Evolutionary conservation across 306 rosid genomes (phyloP), one percentile per base, ranked within the genome.

Genomic region (cucumber (Cucumis sativus)): DNA sequence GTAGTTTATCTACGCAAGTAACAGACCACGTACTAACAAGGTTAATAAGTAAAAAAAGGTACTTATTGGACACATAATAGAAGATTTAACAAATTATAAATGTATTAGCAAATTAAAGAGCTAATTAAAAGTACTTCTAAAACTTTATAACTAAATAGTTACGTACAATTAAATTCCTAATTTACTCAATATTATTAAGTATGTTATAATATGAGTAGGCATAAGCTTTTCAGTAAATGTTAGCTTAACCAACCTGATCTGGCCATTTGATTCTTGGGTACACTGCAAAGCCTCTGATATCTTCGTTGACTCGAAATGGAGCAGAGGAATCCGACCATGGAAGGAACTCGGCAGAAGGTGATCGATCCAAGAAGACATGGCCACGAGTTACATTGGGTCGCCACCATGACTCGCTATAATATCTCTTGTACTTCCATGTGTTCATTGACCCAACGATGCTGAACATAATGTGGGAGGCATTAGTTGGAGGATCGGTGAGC

Each of bases 351-450:
- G 7, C 2, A 0, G 66, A 28, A 2, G 93, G 93, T 14, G 75
- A 17, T 35, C 80, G 51, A 2, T 89, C 92, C 2, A 87, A 37
- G 68, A 87, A 89, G 4, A 83, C 71, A 33, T 89, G 85, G 4
- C 89, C 90, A 1, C 87, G 33, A 5, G 86, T 85, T 5, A 83
- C 54, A 41, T 82, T 88, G 9, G 84, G 81, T 8, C 73, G 18
- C 90, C 90, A 87, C 90, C 90, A 85, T 14, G 88, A 37, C 66
- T 84, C 74, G 2, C 72, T 61, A 83, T 87, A 83, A 37, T 78
- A 10, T 37, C 21, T 87, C 63, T 74, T 87, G 60, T 10, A 37
- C 75, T 49, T 78, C 93, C 88, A 87, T 28, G 90, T 87, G 30
- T 85, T 82, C 59, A 85, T 74, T 1, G 90, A 80, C 10, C 82